Base-by-base conservation (phyloP, 2,329 filamentous ascomycete genomes). In the Cladosporium sp. region DNA sequence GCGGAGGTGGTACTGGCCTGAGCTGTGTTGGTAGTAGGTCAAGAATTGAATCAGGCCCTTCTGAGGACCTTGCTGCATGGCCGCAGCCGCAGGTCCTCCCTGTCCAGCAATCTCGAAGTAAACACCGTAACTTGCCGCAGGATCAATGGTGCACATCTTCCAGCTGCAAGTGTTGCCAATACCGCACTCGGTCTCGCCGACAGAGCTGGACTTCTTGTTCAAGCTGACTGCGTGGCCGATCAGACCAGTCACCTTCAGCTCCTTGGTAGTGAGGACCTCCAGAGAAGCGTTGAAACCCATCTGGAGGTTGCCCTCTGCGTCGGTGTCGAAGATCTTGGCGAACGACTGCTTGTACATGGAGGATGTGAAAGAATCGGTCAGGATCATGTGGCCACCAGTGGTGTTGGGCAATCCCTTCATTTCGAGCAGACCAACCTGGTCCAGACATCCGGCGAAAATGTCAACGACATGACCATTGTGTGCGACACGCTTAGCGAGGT, bases 281-380 rank as follows among this genome's bases (percentile, higher is more conserved):
- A 99, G 78, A 9, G 91, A 90, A 27, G 90, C 93, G 65, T 99
- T 99, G 77, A 99, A 99, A 39, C 90, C 93, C 93, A 99, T 99
- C 8, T 95, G 73, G 12, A 99, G 80, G 67, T 96, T 96, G 59
- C 96, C 93, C 53, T 95, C 86, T 1, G 80, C 89, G 65, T 99
- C 93, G 71, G 96, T 96, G 68, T 99, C 93, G 65, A 99, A 99
- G 15, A 99, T 85, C 53, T 95, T 86, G 45, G 95, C 86, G 64
- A 99, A 99, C 0, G 93, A 97, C 68, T 99, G 93, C 74, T 93
- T 96, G 78, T 97, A 99, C 85, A 99, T 96, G 52, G 92, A 97
- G 0, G 93, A 95, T 3, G 92, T 97, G 69, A 99, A 99, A 68
- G 91, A 96, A 69, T 99, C 93, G 1, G 93, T 97, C 58, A 99